Base-by-base conservation (phyloP, 2,329 filamentous ascomycete species). In the Orbilia oligospora region DNA sequence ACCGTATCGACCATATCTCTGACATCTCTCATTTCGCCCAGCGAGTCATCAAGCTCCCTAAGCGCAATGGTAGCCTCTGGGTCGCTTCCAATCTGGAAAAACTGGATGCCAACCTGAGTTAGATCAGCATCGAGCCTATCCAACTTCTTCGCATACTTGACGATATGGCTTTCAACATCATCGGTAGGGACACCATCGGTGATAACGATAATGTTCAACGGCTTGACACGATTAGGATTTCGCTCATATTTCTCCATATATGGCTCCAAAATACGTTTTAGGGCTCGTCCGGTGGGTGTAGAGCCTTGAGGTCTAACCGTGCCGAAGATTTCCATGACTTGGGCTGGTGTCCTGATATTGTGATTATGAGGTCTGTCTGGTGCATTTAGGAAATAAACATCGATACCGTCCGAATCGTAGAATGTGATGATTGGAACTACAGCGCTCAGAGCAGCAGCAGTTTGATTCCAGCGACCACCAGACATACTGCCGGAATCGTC, bases 1-100 rank as follows among this genome's bases (percentile, higher is more conserved):
- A 94, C 91, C 0, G 94, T 97, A 84, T 98, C 95, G 16, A 97
- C 93, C 82, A 98, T 97, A 85, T 98, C 95, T 18, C 95, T 87
- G 16, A 95, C 83, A 14, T 87, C 86, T 33, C 87, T 85, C 33
- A 87, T 85, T 49, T 88, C 86, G 1, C 85, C 86, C 41, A 96
- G 85, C 2, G 88, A 88, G 83, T 97, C 92, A 83, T 98, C 95
- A 6, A 98, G 87, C 56, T 90, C 87, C 81, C 88, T 86, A 46
- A 98, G 86, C 70, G 91, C 90, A 80, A 87, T 84, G 0, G 87
- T 87, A 0, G 94, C 95, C 0, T 84, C 86, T 0, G 85, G 83
- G 81, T 97, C 93, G 63, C 89, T 87, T 71, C 96, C 95, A 53
- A 98, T 92, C 85, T 97, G 95, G 87, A 98, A 97, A 86, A 98